Evolutionary conservation across 116 monocot genomes (phyloP).

Genomic region (Dioscorea cayenensis): DNA sequence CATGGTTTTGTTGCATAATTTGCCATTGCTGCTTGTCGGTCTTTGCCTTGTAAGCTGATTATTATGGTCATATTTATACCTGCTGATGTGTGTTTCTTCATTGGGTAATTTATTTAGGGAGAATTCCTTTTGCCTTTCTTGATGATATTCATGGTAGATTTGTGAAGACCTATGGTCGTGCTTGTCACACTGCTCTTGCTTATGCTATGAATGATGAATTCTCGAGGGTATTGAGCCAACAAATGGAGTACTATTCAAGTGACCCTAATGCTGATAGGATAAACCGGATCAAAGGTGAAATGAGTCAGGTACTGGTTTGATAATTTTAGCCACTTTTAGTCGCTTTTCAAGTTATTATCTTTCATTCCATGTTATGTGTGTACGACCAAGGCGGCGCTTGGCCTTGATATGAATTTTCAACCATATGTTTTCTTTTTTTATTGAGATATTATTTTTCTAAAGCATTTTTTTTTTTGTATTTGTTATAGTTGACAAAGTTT

Average conservation of each 20-base stretch:
- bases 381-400: no score
- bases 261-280: constrained; percentile 98
- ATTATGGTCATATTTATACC: neutral
- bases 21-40: neutral
- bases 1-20: no score
- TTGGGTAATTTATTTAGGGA: constrained; percentile 30
- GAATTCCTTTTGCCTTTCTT: constrained; percentile 95
- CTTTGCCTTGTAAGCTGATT: neutral
- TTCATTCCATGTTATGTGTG: no score
- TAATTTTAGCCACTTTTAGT: neutral
- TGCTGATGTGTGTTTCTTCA: neutral
- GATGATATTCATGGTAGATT: constrained; percentile 96
- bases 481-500: no score
- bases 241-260: constrained; percentile 95
- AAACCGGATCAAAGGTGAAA: constrained; percentile 91
- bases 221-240: constrained; percentile 84
- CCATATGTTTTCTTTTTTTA: no score
- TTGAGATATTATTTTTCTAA: no score
- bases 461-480: no score
- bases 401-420: no score
- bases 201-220: constrained; percentile 99
- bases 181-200: constrained; percentile 91
- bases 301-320: constrained; percentile 65
- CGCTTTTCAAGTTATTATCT: neutral
- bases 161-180: constrained; percentile 89